Base-by-base conservation (phyloP, 2,329 filamentous ascomycete genomes). In the Macroventuria anomochaeta region DNA sequence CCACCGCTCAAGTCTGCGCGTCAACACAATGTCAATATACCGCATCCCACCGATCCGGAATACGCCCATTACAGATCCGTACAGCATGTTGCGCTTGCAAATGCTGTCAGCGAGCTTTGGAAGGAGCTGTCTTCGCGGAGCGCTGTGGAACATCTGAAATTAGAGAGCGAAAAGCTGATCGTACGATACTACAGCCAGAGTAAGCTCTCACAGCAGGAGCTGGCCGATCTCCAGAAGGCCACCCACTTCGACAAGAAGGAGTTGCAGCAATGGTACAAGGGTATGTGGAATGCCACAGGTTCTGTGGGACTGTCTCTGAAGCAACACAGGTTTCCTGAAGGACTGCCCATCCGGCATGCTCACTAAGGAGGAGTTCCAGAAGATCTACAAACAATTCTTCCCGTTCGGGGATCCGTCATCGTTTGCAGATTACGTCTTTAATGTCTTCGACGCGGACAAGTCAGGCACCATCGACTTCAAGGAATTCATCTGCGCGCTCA, bases 241-340 rank as follows among this genome's bases (percentile, higher is more conserved):
- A 99, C 95, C 61, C 92, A 97, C 78, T 99, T 99, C 74, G 95
- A 99, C 79, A 97, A 97, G 88, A 97, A 97, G 83, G 95, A 99
- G 79, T 79, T 99, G 74, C 95, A 99, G 77, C 93, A 97, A 87
- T 99, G 95, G 95, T 97, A 99, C 80, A 97, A 97, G 84, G 95
- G 95, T 96, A 77, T 61, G 86, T 71, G 29, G 31, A 10, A 23
- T 15, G 10, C 20, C 12, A 21, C 29, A 37, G 25, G 31, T 8
- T 7, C 13, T 17, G 28, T 7, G 7, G 20, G 32, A 18, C 10
- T 20, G 32, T 48, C 37, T 53, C 65, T 74, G 60, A 73, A 40
- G 46, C 47, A 25, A 48, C 20, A 46, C 58, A 97, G 93, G 93
- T 61, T 97, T 99, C 80, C 84, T 97, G 58, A 97, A 97, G 82